These are phyloP conservation scores for Tolypocladium capitatum DNA, from an alignment of 2,329 filamentous ascomycete species.

Conservation along the genomic window DNA sequence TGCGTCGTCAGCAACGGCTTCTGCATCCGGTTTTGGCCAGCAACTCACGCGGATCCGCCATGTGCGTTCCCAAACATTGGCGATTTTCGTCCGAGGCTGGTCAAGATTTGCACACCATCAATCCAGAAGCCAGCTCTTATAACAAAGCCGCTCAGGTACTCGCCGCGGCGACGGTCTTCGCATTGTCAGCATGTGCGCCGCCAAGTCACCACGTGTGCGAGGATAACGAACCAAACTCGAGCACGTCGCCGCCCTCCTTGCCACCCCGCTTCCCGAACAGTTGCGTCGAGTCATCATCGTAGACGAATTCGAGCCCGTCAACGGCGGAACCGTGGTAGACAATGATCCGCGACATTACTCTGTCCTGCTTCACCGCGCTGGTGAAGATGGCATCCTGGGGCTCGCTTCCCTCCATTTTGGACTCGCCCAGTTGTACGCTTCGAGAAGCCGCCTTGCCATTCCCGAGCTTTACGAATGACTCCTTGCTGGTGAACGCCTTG, in stretches of 20 bases:
- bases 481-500: conserved; percentile 54
- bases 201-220: background rate
- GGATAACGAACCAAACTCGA: conserved; percentile 56
- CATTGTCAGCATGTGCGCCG: background rate
- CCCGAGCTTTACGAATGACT: conserved; percentile 60
- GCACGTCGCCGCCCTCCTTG: conserved; percentile 55
- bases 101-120: conserved; percentile 80
- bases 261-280: conserved; percentile 74
- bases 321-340: conserved; percentile 67
- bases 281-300: conserved; percentile 74
- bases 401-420: conserved; percentile 55
- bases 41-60: conserved; percentile 69
- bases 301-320: conserved; percentile 83
- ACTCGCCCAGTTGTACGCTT: conserved; percentile 60
- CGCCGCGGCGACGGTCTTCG: conserved; percentile 69
- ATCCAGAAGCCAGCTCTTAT: conserved; percentile 71
- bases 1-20: conserved; percentile 10
- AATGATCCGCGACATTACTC: conserved; percentile 60
- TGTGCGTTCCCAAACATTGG: conserved; percentile 68
- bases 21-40: background rate
- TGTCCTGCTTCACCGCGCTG: conserved; percentile 52
- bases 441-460: conserved; percentile 58
- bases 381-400: conserved; percentile 63
- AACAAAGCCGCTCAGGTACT: conserved; percentile 77
- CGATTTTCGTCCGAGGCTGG: conserved; percentile 76